Percentiles rank a stretch among this genome's conserved stretches.
Conservation (phyloP, 371 early-diverging fungal genomes). For the Syncephalis fuscata region DNA sequence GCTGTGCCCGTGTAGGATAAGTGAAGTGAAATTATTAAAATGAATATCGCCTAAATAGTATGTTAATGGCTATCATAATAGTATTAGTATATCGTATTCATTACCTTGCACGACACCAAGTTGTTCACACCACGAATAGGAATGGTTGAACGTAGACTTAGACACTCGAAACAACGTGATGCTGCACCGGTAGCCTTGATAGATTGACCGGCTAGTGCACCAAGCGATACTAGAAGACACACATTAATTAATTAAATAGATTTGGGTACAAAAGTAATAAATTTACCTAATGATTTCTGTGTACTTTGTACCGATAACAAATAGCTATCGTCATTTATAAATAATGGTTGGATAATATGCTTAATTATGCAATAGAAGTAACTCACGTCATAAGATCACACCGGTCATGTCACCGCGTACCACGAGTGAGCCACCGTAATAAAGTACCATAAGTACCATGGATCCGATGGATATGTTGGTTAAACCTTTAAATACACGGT, state of each 20-base stretch:
- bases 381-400: slow-evolving; percentile 43
- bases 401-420: slow-evolving; percentile 38
- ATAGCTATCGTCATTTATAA: no score
- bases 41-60: slow-evolving; percentile 21
- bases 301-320: slow-evolving; percentile 62
- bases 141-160: slow-evolving; percentile 23
- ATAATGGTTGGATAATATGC: no score
- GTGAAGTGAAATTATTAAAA: slow-evolving; percentile 50
- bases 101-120: slow-evolving; percentile 17
- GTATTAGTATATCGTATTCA: not conserved
- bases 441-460: slow-evolving; percentile 39
- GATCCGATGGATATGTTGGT: not conserved
- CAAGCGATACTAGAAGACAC: slow-evolving; percentile 28
- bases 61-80: not conserved
- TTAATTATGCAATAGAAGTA: no score
- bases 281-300: slow-evolving; percentile 43
- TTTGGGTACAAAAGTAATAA: not conserved
- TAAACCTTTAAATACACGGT: slow-evolving; percentile 21
- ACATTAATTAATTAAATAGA: no score
- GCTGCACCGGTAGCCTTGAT: slow-evolving; percentile 49
- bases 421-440: slow-evolving; percentile 57
- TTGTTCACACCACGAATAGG: slow-evolving; percentile 20
- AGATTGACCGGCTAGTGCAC: slow-evolving; percentile 57
- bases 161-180: slow-evolving; percentile 51
- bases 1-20: slow-evolving; percentile 68